Evolutionary conservation across 345 rosid species (phyloP), one percentile per base, ranked within the genome.

Genomic region (Gynandropsis gynandra): DNA sequence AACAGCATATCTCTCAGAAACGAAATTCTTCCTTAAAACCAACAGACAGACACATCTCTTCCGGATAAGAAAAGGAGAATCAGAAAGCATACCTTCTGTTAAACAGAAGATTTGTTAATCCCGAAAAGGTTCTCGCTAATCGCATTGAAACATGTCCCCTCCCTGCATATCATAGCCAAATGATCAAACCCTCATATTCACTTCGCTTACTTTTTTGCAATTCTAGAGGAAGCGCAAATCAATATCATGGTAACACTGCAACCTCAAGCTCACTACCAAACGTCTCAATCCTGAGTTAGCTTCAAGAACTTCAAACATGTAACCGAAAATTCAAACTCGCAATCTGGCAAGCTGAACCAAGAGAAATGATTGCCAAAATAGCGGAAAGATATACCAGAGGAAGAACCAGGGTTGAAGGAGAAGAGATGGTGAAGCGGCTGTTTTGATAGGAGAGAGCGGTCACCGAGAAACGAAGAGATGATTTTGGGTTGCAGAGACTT

Each of bases 101-200:
- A 59, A 80, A 90, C 8, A 90, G 54, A 51, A 90, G 62, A 65
- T 74, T 62, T 45, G 96, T 69, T 63, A 87, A 52, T 62, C 83
- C 76, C 20, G 87, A 78, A 52, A 90, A 52, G 10, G 71, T 66
- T 67, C 82, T 77, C 10, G 83, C 73, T 15, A 74, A 66, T 54
- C 77, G 82, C 90, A 89, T 71, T 0, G 95, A 78, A 10, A 74
- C 79, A 59, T 65, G 81, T 33, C 58, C 71, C 20, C 57, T 72
- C 51, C 94, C 95, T 83, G 77, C 13, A 36, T 12, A 16, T 9
- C 5, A 6, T 39, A 13, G 0, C 10, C 13, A 35, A 45, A 50
- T 53, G 16, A 46, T 45, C 21, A 47, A 33, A 7, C 9, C 8
- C 24, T 6, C 19, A 32, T 13, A 42, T 7, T 11, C 18, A 12